Percentiles rank a stretch among this genome's conserved stretches.
These are phyloP conservation scores for Mallotus japonicus DNA, from an alignment of 441 rosid species.

Conservation along the genomic window DNA sequence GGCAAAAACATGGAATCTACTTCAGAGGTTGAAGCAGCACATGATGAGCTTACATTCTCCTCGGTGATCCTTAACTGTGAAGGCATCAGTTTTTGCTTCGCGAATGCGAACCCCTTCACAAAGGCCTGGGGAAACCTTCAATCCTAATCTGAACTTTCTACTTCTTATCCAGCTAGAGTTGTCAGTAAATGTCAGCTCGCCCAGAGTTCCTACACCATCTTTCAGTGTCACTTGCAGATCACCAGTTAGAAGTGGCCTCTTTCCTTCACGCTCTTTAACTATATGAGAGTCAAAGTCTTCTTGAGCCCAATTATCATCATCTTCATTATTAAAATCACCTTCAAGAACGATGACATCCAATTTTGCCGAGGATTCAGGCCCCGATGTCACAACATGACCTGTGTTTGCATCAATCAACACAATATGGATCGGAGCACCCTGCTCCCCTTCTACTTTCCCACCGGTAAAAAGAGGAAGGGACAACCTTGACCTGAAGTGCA, in stretches of 20 bases:
- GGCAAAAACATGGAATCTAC: background rate
- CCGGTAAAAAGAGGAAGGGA: constrained; percentile 89
- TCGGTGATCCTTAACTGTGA: constrained; percentile 86
- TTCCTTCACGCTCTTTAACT: constrained; percentile 89
- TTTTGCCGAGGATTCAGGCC: constrained; percentile 73
- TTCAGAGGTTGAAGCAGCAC: background rate
- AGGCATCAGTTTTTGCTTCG: constrained; percentile 90
- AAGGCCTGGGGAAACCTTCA: constrained; percentile 68
- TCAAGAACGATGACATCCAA: constrained; percentile 78
- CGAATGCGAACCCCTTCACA: constrained; percentile 68
- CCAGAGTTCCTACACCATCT: constrained; percentile 87
- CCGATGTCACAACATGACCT: constrained; percentile 58
- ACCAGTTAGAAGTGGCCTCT: constrained; percentile 78
- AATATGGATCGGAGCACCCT: constrained; percentile 68
- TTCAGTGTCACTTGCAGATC: constrained; percentile 73
- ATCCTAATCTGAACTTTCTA: constrained; percentile 80
- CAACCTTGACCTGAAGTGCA: constrained; percentile 66
- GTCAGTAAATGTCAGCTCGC: constrained; percentile 79
- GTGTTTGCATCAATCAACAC: constrained; percentile 57
- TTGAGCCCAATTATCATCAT: constrained; percentile 65
- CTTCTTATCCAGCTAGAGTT: constrained; percentile 95
- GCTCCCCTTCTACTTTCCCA: constrained; percentile 91
- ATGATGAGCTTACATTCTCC: constrained; percentile 69
- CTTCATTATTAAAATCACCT: constrained; percentile 85
- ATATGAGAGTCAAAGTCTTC: constrained; percentile 78